Base-by-base conservation (phyloP, 305 asterid genomes). In the Plantago coronopus region DNA sequence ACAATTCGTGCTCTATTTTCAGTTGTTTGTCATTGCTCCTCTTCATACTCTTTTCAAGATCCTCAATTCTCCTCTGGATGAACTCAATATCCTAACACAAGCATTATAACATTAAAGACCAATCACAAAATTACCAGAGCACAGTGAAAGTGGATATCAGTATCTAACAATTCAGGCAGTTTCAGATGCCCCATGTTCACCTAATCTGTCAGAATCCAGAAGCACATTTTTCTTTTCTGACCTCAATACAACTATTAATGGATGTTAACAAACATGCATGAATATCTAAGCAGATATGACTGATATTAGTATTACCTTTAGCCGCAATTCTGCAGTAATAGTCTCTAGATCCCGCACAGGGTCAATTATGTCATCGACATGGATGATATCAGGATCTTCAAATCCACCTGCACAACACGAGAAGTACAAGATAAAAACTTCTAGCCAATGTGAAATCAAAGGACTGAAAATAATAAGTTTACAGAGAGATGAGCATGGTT, bases 1-100 rank as follows among this genome's bases (percentile, higher is more conserved):
- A 87, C 68, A 93, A 68, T 62, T 93, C 99, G 20, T 77, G 96
- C 81, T 93, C 97, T 38, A 93, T 72, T 74, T 93, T 93, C 68
- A 93, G 86, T 78, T 81, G 96, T 77, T 89, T 93, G 80, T 93
- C 99, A 66, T 93, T 93, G 85, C 99, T 93, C 80, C 99, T 83
- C 83, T 93, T 93, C 99, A 89, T 87, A 88, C 97, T 93, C 87
- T 93, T 93, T 45, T 93, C 99, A 56, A 93, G 69, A 82, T 93
- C 99, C 42, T 93, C 99, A 71, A 85, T 81, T 76, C 80, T 83
- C 86, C 83, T 83, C 61, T 76, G 89, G 76, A 85, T 78, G 85
- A 93, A 93, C 74, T 93, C 99, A 21, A 89, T 72, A 78, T 93
- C 99, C 99, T 91, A 71, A 48, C 18, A 75, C 22, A 58, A 15